phyloP scores from a whole-genome alignment of 306 rosid genomes.

The Prunus armeniaca region DNA sequence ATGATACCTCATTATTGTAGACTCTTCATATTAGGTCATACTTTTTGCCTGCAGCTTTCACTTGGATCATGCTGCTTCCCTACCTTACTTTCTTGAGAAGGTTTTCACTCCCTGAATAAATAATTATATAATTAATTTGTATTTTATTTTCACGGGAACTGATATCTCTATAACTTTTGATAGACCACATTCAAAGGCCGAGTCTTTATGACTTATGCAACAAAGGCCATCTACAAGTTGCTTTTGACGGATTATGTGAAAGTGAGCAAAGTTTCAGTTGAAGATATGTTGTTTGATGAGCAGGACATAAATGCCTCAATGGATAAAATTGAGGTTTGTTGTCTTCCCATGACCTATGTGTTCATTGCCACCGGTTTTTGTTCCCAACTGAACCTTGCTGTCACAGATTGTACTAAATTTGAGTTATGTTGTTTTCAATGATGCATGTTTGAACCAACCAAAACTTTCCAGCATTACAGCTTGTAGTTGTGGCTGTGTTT shows the following conservation, averaged over 20 bases:
- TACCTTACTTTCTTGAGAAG: slow-evolving; percentile 92
- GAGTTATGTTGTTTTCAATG: background rate
- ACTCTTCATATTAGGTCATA: background rate
- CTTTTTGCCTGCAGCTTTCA: slow-evolving; percentile 58
- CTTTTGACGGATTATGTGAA: slow-evolving; percentile 78
- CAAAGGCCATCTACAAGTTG: slow-evolving; percentile 87
- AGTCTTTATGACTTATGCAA: slow-evolving; percentile 94
- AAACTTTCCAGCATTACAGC: background rate
- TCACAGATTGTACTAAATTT: background rate
- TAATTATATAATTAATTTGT: background rate
- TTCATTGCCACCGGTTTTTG: background rate
- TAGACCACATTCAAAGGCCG: slow-evolving; percentile 89
- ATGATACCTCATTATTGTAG: background rate
- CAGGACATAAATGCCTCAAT: slow-evolving; percentile 92
- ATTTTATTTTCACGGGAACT: slow-evolving; percentile 7
- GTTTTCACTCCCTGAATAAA: slow-evolving; percentile 21
- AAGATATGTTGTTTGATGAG: slow-evolving; percentile 82
- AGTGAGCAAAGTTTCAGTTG: slow-evolving; percentile 92
- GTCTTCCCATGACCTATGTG: background rate
- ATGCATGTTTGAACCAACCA: background rate
- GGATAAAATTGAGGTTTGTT: slow-evolving; percentile 90
- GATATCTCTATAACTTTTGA: slow-evolving; percentile 6
- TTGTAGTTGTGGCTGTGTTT: background rate
- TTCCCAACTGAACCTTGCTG: background rate
- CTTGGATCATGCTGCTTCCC: slow-evolving; percentile 90